Base-by-base conservation (phyloP, 768 basidiomycete species). In the Tricholomella constricta region DNA sequence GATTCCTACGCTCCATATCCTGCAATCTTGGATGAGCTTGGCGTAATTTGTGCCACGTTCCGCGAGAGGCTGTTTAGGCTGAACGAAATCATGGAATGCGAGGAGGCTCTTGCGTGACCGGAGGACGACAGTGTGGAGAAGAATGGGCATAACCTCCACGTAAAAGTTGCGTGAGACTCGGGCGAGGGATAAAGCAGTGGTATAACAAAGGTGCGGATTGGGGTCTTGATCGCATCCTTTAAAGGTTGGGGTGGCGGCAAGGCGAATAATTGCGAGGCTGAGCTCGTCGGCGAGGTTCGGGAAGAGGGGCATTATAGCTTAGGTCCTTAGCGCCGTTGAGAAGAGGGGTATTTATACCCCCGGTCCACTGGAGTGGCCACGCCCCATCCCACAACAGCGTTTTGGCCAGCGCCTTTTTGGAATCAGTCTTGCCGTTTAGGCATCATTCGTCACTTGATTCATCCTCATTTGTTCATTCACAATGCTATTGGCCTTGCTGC, bases 121-220 rank as follows among this genome's bases (percentile, higher is more conserved):
- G 32, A 77, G 66, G 19, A 74, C 49, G 4, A 78, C 69, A 15
- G 71, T 76, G 47, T 69, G 67, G 8, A 78, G 67, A 45, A 78
- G 65, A 46, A 65, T 57, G 22, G 69, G 73, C 70, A 78, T 76
- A 20, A 67, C 61, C 19, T 62, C 61, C 14, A 58, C 64, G 15
- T 74, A 69, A 27, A 76, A 42, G n/a, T 48, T 46, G 42, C 58
- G 62, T 10, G 72, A 77, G 12, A 75, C 73, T 17, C 54, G 56
- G 23, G 69, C 65, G 23, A 78, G 64, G 8, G 68, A 51, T 26
- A 64, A 43, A 3, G 70, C 70, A 15, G 65, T 69, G 20, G 56
- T 22, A 54, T 70, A 71, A n/a, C 42, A 43, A 17, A 9, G n/a
- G 47, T 57, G 47, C 19, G 41, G 23, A 32, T 25, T 26, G 41